Percentiles rank a stretch among this genome's conserved stretches.
These are phyloP conservation scores for Aspergillus candidus DNA, from an alignment of 2,329 filamentous ascomycete genomes.

Conservation along the genomic window DNA sequence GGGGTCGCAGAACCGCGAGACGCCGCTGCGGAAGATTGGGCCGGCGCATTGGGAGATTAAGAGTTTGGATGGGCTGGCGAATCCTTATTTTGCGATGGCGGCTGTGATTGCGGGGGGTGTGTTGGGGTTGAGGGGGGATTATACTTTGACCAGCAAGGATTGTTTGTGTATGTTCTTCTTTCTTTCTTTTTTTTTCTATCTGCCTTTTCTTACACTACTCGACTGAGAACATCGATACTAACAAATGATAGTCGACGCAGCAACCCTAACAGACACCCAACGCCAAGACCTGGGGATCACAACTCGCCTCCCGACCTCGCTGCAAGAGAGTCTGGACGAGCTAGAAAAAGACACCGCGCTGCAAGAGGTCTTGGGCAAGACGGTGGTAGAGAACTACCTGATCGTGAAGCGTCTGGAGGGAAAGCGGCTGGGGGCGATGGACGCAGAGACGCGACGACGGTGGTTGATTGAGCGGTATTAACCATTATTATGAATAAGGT, in stretches of 20 bases:
- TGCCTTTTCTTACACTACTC: conserved; percentile 3
- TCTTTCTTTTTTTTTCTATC: neutral
- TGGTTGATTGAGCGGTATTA: conserved; percentile 39
- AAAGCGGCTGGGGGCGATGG: conserved; percentile 26
- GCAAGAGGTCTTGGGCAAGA: conserved; percentile 23
- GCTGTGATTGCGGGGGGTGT: conserved; percentile 57
- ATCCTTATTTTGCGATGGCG: conserved; percentile 65
- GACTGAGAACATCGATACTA: neutral
- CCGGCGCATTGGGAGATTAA: conserved; percentile 71
- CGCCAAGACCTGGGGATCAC: conserved; percentile 34
- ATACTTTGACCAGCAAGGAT: conserved; percentile 25
- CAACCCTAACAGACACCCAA: conserved; percentile 23
- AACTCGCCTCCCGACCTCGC: conserved; percentile 28
- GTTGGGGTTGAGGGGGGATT: conserved; percentile 43
- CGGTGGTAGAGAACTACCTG: conserved; percentile 22
- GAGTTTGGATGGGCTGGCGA: conserved; percentile 70
- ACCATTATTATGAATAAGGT: neutral
- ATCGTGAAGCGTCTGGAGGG: conserved; percentile 32
- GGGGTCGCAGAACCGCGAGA: conserved; percentile 76
- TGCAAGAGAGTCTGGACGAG: conserved; percentile 29
- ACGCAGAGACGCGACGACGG: conserved; percentile 24
- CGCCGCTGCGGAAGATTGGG: conserved; percentile 62
- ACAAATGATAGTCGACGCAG: conserved; percentile 26
- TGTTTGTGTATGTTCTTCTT: conserved; percentile 25
- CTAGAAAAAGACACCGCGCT: conserved; percentile 27